Percentiles rank a stretch among this genome's conserved stretches.
These are phyloP conservation scores for Fusarium buharicum DNA, from an alignment of 2,329 filamentous ascomycete species.

Conservation along the genomic window DNA sequence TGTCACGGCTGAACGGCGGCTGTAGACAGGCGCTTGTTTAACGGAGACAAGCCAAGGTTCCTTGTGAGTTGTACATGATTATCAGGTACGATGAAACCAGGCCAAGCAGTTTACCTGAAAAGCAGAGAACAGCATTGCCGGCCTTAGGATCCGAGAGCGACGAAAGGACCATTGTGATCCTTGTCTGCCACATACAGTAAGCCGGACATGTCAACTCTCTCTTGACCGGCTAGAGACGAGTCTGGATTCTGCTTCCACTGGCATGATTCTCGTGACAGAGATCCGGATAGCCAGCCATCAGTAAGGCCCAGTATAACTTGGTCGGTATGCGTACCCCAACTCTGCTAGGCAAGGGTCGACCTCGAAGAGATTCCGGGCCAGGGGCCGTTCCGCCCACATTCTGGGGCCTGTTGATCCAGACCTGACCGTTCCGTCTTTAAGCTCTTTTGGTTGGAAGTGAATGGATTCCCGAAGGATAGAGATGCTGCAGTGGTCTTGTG, in stretches of 20 bases:
- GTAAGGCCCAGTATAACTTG: too few species aligned
- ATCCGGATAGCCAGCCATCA: constrained; percentile 1
- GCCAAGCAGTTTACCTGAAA: constrained; percentile 5
- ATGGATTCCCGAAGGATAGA: constrained; percentile 13
- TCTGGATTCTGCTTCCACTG: constrained; percentile 9
- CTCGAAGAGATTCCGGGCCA: constrained; percentile 15
- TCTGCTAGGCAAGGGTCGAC: constrained; percentile 8
- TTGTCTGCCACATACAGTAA: constrained; percentile 1
- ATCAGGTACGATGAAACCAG: constrained; percentile 1
- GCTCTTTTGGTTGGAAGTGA: constrained; percentile 6
- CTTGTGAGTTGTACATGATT: constrained; percentile 3
- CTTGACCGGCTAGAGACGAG: constrained; percentile 40
- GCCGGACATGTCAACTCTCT: constrained; percentile 5
- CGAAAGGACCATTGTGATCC: constrained; percentile 6
- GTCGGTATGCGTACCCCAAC: constrained; percentile 6
- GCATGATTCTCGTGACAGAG: constrained; percentile 17
- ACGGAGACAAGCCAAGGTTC: constrained; percentile 24
- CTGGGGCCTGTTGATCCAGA: constrained; percentile 20
- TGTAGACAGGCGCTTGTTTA: constrained; percentile 26
- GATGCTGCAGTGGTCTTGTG: constrained; percentile 33
- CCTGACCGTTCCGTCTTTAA: constrained; percentile 17
- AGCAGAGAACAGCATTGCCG: constrained; percentile 13
- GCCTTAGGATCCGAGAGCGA: constrained; percentile 19
- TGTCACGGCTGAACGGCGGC: constrained; percentile 17
- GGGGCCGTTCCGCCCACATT: constrained; percentile 19